Evolutionary conservation across 2,329 filamentous ascomycete species (phyloP), one percentile per base, ranked within the genome.

Genomic region (Fusarium circinatum): DNA sequence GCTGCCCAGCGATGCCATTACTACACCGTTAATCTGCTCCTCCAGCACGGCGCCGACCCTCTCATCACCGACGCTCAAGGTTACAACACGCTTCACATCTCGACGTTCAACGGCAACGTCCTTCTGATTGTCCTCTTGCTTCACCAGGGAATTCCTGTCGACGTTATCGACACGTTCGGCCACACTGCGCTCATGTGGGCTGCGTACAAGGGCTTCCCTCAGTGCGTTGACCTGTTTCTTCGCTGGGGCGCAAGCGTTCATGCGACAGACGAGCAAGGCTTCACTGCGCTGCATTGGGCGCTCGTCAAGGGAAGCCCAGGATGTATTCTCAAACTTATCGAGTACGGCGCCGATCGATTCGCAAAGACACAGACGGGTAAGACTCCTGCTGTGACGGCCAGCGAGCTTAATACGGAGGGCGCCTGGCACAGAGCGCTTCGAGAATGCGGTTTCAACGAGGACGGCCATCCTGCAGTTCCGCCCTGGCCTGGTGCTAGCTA

Each of bases 141-240:
- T 30, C 96, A 99, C 84, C 95, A 98, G 80, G 95, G 96, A 79
- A 96, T 99, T 68, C 94, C 95, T 22, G 94, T 99, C 70, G 96
- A 99, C 80, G 93, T 96, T 11, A 88, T 92, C 60, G 96, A 99
- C 83, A 90, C 90, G 57, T 96, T 95, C 80, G 94, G 95, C 11
- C 97, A 99, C 83, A 98, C 96, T 2, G 93, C 92, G 69, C 87
- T 99, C 70, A 99, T 99, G 96, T 99, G 96, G 96, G 94, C 96
- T 24, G 96, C 96, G 22, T 99, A 99, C 86, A 99, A 99, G 83
- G 96, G 97, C 41, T 98, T 92, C 80, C 94, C 96, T 1, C 91
- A 93, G 52, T 97, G 94, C 77, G 96, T 98, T 54, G 96, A 98
- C 80, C 83, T 98, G 48, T 96, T 98, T 75, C 85, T 99, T 67